Evolutionary conservation across 129 eudicot genomes (phyloP), one percentile per base, ranked within the genome.

Genomic region (Flaveria sonorensis): DNA sequence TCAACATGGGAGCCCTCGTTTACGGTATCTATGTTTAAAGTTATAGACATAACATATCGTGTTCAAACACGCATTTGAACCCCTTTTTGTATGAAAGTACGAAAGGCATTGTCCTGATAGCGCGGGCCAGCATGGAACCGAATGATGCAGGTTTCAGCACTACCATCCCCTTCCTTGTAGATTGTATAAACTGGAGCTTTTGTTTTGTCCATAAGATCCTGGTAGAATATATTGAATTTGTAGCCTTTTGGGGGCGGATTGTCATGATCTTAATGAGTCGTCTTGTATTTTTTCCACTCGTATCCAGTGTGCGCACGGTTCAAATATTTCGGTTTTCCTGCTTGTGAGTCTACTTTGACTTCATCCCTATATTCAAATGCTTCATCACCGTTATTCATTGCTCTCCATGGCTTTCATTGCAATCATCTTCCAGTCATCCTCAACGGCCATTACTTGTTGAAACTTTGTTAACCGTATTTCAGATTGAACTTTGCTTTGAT

Each of bases 241-340:
- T 94, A 94, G 4, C 99, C 99, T 60, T 89, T 94, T 23, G 97
- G 99, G 45, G 99, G 99, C 0, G 97, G 99, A 60, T 95, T 95
- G 73, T 95, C 99, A 50, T 95, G 97, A 80, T 95, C 99, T 70
- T 95, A 95, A 57, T 91, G 99, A 55, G 99, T 95, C 72, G 89
- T 97, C 78, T 91, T 95, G 83, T 95, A 89, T 40, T 95, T 95
- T 73, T 95, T 95, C 99, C 99, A 95, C 77, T 91, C 99, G 40
- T 95, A 95, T 42, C 97, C 99, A 55, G 99, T 91, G 82, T 95
- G 99, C 66, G 91, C 99, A 20, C 97, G 86, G 74, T 95, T 95
- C 72, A 95, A 91, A 72, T 95, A 95, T 80, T 95, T 95, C 0
- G 97, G 99, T 82, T 95, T 91, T 71, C 99, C 83, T 1, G 99